Base-by-base conservation (phyloP, 208 protist genomes). In the Paratrypanosoma confusum region DNA sequence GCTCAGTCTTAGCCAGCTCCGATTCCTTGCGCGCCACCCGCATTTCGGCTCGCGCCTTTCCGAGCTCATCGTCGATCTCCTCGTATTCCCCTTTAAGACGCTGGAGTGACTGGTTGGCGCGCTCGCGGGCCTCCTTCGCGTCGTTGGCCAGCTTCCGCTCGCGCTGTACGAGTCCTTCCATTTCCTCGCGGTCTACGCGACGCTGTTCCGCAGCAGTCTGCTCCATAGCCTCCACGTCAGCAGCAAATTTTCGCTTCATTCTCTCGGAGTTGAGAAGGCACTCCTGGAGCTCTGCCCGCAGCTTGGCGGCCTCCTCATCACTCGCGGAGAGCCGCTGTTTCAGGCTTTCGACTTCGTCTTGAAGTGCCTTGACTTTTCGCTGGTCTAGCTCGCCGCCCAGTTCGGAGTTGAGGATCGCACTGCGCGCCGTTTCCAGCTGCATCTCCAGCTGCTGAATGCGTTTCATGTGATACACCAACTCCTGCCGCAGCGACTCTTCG, bases 41-140 rank as follows among this genome's bases (percentile, higher is more conserved):
- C 38, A 57, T 38, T 27, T 58, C 24, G 14, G 38, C 62, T 17
- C 57, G 58, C 38, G 62, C 33, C 21, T 45, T 45, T 2, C 47
- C 53, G 26, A 25, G 37, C 26, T 57, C 43, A 14, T 23, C 47
- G 25, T 71, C 66, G 36, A 43, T 26, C 42, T 39, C 44, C 20
- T 74, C 63, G 13, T 59, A 33, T 35, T 59, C 57, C n/a, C 26
- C 16, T 50, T 63, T 53, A 24, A 57, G 48, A 22, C 63, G 52
- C 38, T 62, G 56, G 22, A 72, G 57, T 8, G 50, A 20, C 6
- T 54, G 39, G 24, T 80, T 45, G 3, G 71, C 71, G 33, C 46
- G 35, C 34, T 81, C 77, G 5, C 77, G 64, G 1, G 65, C 72
- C 16, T 47, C 50, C 13, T 65, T 60, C 1, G 65, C 71, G 36